Evolutionary conservation across 2,329 filamentous ascomycete species (phyloP), one percentile per base, ranked within the genome.

Genomic region (Monosporascus cannonballus): DNA sequence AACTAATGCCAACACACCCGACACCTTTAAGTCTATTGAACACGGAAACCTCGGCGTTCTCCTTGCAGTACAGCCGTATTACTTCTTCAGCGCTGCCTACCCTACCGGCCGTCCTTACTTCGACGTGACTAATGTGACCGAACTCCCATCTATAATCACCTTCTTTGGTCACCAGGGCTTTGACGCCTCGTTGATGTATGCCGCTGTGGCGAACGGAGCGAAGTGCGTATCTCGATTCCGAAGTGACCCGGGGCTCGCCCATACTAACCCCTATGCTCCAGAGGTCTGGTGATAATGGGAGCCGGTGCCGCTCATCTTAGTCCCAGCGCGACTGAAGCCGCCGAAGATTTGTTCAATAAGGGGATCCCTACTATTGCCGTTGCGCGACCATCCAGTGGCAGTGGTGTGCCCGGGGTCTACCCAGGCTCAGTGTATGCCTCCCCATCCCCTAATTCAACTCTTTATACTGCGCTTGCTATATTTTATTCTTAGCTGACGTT

Each of bases 11-110:
- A 80, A 80, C 59, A 74, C 74, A 0, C 68, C 79, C 20, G 77
- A 80, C 55, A 80, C 78, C 0, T 81, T 81, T 70, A 75, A 73
- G 60, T 71, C 73, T 3, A 67, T 70, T 1, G 77, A 81, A 61
- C 69, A 71, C 54, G 74, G 77, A 1, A 75, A 75, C 47, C 68
- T 80, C 0, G 78, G 78, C 11, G 68, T 71, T 48, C 74, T 81
- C 60, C 72, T 81, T 53, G 75, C 76, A 46, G 72, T 78, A n/a
- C 70, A 74, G 6, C 77, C 78, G 0, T 79, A 75, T 58, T 82
- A 80, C 67, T 81, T 74, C 66, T 81, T 73, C 55, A 71, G 69
- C 3, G 67, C 78, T 0, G 67, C 73, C 0, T 67, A 67, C 14
- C 73, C 78, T 17, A 71, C 71, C 36, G 69, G 70, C 8, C 68